Base-by-base conservation (phyloP, 495 filamentous ascomycete genomes). In the Aspergillus diversus region DNA sequence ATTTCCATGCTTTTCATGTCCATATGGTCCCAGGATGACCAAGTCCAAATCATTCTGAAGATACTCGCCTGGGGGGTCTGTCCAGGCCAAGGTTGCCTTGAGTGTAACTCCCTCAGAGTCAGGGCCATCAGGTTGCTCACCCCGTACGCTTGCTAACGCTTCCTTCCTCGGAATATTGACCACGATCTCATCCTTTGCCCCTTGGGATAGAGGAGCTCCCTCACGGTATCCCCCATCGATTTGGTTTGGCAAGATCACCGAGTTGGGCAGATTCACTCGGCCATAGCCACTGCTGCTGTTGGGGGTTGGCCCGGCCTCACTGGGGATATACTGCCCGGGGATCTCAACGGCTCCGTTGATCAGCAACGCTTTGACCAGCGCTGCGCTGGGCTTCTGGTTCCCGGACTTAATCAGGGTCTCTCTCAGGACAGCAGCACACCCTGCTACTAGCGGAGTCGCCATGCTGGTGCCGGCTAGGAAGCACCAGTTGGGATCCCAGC, bases 311-410 rank as follows among this genome's bases (percentile, higher is more conserved):
- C 48, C 34, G 7, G 53, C 17, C 13, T 57, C 46, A 34, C 33
- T 17, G 4, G 64, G 64, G 15, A 63, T 52, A 31, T 66, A 49
- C 51, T 66, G 42, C 5, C 64, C 64, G 21, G 43, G 48, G 34
- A 66, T 42, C 15, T 32, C 21, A 33, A 57, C 48, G 17, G 67
- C 61, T n/a, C 65, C 65, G 42, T 67, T 70, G 46, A 67, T 65
- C 5, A 70, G 34, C 12, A 67, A 57, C 17, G 65, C 67, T 48
- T 69, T 69, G 43, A 70, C 34, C 15, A 70, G 47, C 11, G 64
- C 54, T 8, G 35, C 66, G 5, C 53, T 63, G 6, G 66, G 66
- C 17, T 69, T 52, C 42, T 4, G 9, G 5, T 34, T 34, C 33
- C 63, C 58, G 21, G 54, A 31, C 3, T 56, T 47, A 16, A 63